Base-by-base conservation (phyloP, 2,329 filamentous ascomycete genomes). In the Thielaviopsis ethacetica region DNA sequence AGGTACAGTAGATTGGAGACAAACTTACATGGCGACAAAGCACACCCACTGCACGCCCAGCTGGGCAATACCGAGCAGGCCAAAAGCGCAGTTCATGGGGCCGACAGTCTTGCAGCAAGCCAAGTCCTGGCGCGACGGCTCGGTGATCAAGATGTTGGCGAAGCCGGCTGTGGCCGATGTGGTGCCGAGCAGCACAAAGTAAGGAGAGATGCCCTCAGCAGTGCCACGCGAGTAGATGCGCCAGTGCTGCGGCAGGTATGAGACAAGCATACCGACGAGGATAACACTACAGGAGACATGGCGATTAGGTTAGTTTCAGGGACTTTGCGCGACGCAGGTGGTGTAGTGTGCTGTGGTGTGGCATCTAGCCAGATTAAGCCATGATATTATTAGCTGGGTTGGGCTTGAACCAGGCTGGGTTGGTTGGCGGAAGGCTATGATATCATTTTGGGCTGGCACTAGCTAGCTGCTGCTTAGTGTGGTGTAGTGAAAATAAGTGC, bases 201-300 rank as follows among this genome's bases (percentile, higher is more conserved):
- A 93, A 9, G 93, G 91, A 30, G 91, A 96, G 62, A 98, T 91
- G 62, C 93, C 93, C 70, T 95, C 91, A 22, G 91, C 94, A 15
- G 88, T 93, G 62, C 84, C 82, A 59, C 90, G 82, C 49, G 80
- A 76, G 65, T 95, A 88, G 71, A 98, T 97, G 67, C 93, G 89
- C 70, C 86, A 81, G 72, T 97, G 91, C 69, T 98, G 93, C 0
- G 93, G 93, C 2, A 97, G 79, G 73, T 98, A 98, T 38, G 91
- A 97, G 61, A 95, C 74, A 62, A 96, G 76, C 66, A 97, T 91
- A 60, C 91, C 91, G 65, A 95, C 69, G 62, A 97, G 77, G 65
- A 97, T 88, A 66, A 95, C 68, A 62, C 79, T 82, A 53, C 21
- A 53, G 3, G 15, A 44, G 38, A 44, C 38, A 44, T 44, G 44